Percentiles rank a stretch among this genome's conserved stretches.
Evolutionary conservation across 2,329 filamentous ascomycete genomes (phyloP).

Genomic region (Penicillium hordei): DNA sequence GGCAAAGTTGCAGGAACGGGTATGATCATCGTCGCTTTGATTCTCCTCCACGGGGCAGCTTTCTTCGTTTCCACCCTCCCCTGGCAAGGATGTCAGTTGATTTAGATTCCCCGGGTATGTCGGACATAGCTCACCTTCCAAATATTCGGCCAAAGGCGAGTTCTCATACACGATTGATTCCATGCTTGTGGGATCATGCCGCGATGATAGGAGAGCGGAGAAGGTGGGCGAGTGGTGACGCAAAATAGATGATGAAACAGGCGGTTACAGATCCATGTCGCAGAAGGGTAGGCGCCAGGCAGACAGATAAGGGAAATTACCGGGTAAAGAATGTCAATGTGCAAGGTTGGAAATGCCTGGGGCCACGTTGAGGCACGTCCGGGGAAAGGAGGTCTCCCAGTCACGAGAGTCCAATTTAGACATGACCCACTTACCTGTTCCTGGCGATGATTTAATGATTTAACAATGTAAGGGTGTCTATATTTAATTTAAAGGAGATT

Average conservation of each 20-base stretch:
- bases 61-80: slow-evolving; percentile 47
- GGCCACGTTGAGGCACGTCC: slow-evolving; percentile 25
- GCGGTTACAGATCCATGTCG: slow-evolving; percentile 54
- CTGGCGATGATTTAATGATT: background rate
- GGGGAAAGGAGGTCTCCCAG: slow-evolving; percentile 28
- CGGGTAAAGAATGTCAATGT: background rate
- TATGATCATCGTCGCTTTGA: slow-evolving; percentile 31
- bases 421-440: slow-evolving; percentile 24
- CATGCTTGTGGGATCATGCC: slow-evolving; percentile 58
- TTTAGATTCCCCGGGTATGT: slow-evolving; percentile 1
- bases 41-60: slow-evolving; percentile 38
- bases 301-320: background rate
- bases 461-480: background rate
- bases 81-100: slow-evolving; percentile 31
- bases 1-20: slow-evolving; percentile 46
- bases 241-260: slow-evolving; percentile 69
- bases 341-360: slow-evolving; percentile 6
- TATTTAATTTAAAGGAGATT: background rate
- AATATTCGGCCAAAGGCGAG: slow-evolving; percentile 83
- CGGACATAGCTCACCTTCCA: slow-evolving; percentile 66
- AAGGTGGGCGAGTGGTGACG: slow-evolving; percentile 35
- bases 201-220: slow-evolving; percentile 18
- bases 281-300: slow-evolving; percentile 6
- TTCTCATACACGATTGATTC: slow-evolving; percentile 84
- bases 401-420: slow-evolving; percentile 28